phyloP scores from a whole-genome alignment of 345 rosid species.

The Melaleuca alternifolia region DNA sequence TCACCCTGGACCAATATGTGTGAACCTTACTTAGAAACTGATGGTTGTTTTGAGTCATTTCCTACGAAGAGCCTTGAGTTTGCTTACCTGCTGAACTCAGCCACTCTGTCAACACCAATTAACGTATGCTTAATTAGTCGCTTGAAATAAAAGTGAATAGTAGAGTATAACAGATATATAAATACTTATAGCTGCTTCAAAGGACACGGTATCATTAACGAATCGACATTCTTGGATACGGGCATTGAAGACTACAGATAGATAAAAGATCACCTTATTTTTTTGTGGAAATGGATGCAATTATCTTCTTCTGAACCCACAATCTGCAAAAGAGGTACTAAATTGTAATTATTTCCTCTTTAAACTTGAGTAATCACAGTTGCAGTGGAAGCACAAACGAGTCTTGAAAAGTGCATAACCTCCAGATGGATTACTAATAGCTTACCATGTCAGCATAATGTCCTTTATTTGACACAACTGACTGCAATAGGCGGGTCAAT shows the following conservation, averaged over 20 bases:
- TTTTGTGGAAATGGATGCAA: slow-evolving; percentile 73
- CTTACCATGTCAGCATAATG: slow-evolving; percentile 95
- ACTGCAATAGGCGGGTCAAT: slow-evolving; percentile 59
- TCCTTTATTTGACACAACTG: slow-evolving; percentile 44
- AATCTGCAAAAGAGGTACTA: slow-evolving; percentile 38
- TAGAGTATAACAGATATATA: neutral
- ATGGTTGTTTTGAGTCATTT: neutral
- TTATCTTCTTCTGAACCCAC: slow-evolving; percentile 91
- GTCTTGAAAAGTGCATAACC: neutral
- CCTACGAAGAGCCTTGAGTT: neutral
- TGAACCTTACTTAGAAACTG: neutral
- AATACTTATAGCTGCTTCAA: neutral
- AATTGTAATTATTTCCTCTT: neutral
- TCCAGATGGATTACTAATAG: neutral
- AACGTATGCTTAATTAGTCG: slow-evolving; percentile 9
- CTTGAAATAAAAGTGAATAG: neutral
- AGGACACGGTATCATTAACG: neutral
- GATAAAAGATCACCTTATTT: slow-evolving; percentile 56
- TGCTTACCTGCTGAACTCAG: slow-evolving; percentile 82
- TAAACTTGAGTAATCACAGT: neutral
- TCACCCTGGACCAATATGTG: neutral
- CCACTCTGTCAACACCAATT: slow-evolving; percentile 59
- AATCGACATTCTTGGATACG: neutral
- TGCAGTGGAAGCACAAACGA: neutral
- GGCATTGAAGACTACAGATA: slow-evolving; percentile 1